Evolutionary conservation across 257 asterid species (phyloP).

Genomic region (Solanum pimpinellifolium): DNA sequence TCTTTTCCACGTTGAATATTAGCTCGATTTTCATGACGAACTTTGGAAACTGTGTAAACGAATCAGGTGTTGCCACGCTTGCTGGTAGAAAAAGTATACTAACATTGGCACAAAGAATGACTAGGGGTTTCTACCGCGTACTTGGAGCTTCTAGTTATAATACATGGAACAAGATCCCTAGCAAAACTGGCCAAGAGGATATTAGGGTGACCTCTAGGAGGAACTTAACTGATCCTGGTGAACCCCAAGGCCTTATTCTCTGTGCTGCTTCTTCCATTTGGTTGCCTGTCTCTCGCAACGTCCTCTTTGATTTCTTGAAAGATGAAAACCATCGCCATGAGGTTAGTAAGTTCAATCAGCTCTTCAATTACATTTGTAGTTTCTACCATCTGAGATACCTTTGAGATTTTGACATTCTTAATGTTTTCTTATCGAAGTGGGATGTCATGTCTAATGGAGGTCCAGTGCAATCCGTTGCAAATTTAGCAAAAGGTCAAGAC

Average conservation of each 20-base stretch:
- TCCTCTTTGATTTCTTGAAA: conserved; percentile 60
- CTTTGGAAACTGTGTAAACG: background rate
- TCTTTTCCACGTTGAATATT: background rate
- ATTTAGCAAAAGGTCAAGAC: conserved; percentile 76
- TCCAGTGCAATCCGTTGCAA: conserved; percentile 39
- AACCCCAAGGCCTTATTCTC: conserved; percentile 64
- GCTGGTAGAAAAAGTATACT: conserved; percentile 84
- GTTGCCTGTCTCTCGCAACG: conserved; percentile 59
- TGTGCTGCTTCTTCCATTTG: conserved; percentile 62
- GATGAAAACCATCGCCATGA: conserved; percentile 60
- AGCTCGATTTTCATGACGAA: background rate
- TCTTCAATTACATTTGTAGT: background rate
- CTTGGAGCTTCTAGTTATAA: conserved; percentile 62
- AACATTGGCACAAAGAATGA: conserved; percentile 76
- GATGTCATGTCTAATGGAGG: conserved; percentile 26
- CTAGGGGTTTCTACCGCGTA: conserved; percentile 48
- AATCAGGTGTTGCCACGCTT: conserved; percentile 62
- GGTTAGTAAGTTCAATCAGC: conserved; percentile 24
- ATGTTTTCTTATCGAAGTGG: conserved; percentile 42
- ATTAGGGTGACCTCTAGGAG: conserved; percentile 59
- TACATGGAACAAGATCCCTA: conserved; percentile 60
- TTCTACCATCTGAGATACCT: background rate
- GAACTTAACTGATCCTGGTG: conserved; percentile 58
- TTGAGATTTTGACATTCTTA: background rate
- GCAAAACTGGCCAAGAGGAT: conserved; percentile 50